phyloP scores from a whole-genome alignment of 2,329 filamentous ascomycete genomes.

The Verticillium nonalfalfae region DNA sequence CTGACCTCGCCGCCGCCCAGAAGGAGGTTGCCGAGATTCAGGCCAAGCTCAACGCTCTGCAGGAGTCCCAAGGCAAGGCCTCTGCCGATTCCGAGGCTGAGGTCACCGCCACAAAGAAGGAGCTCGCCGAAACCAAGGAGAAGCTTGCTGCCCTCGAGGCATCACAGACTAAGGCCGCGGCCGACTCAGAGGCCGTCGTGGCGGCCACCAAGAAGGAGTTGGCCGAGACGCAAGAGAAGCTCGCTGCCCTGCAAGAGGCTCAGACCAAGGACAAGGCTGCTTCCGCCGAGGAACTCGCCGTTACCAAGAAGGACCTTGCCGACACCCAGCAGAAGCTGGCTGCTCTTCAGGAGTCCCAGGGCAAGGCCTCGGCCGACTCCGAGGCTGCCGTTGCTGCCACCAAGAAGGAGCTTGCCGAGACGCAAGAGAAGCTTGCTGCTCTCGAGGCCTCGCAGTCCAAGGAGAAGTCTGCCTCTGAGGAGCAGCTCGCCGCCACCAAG shows the following conservation, averaged over 20 bases:
- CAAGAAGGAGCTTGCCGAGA: constrained; percentile 21
- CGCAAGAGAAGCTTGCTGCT: constrained; percentile 18
- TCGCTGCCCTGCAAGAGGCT: constrained; percentile 11
- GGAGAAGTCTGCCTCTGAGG: constrained; percentile 17
- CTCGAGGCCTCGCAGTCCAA: constrained; percentile 21
- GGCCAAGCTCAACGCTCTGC: constrained; percentile 15
- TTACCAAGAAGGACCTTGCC: constrained; percentile 23
- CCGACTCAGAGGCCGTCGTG: constrained; percentile 18
- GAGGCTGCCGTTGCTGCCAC: constrained; percentile 18
- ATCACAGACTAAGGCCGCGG: constrained; percentile 18
- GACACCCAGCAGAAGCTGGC: constrained; percentile 23
- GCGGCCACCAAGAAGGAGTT: constrained; percentile 9
- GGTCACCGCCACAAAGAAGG: constrained; percentile 21
- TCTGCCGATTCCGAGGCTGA: constrained; percentile 19
- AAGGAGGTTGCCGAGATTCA: constrained; percentile 19
- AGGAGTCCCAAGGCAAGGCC: constrained; percentile 9
- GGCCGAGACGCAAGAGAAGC: constrained; percentile 16
- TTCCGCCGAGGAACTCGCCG: constrained; percentile 20
- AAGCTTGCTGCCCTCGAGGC: constrained; percentile 15
- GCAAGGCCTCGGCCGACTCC: constrained; percentile 21
- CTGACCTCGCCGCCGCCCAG: constrained; percentile 20
- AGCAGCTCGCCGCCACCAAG: constrained; percentile 17
- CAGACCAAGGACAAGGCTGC: constrained; percentile 17
- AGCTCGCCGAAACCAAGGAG: constrained; percentile 15
- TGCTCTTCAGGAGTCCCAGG: constrained; percentile 14